Evolutionary conservation across 164 flowering plant species (phyloP), one percentile per base, ranked within the genome.

Genomic region (Kingdonia uniflora): DNA sequence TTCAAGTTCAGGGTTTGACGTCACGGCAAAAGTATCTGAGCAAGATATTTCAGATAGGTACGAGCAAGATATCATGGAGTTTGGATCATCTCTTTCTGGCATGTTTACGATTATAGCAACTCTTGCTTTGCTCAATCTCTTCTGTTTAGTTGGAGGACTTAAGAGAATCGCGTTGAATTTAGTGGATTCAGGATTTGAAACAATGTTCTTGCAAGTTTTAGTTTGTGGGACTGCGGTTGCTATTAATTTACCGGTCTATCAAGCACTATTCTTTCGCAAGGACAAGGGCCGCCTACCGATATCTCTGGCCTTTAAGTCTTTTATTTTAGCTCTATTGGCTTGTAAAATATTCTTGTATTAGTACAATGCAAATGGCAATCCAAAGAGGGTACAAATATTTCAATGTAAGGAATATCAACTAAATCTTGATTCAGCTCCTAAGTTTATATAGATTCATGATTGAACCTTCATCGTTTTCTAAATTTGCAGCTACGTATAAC

Each of bases 201-300:
- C 57, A 45, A 21, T 74, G 66, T 44, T 24, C 33, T 25, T 78
- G 68, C 95, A 89, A 60, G 45, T 75, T 33, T 29, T 70, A 42
- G 57, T 80, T 4, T 70, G 79, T 65, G 70, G 69, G 15, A 15
- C 58, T 62, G 49, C 81, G 55, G 70, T 83, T 21, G 17, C 71
- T 29, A 54, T 88, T 43, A 80, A 85, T 60, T 33, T 67, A 56
- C 92, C 92, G 0, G 14, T 88, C 48, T 81, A 74, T 40, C 51
- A 74, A 60, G 97, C 65, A 1, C 64, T 80, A 13, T 84, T 84
- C 65, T 16, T 83, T 0, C 60, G 92, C 51, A 75, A 65, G 67
- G 97, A 88, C 49, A 71, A 64, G 19, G 95, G 97, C 5, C 67
- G 68, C 52, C 44, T 88, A 63, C 89, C 95, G 2, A 51, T 21